Evolutionary conservation across 2,329 filamentous ascomycete genomes (phyloP).

Genomic region (Elsinoe ampelina): DNA sequence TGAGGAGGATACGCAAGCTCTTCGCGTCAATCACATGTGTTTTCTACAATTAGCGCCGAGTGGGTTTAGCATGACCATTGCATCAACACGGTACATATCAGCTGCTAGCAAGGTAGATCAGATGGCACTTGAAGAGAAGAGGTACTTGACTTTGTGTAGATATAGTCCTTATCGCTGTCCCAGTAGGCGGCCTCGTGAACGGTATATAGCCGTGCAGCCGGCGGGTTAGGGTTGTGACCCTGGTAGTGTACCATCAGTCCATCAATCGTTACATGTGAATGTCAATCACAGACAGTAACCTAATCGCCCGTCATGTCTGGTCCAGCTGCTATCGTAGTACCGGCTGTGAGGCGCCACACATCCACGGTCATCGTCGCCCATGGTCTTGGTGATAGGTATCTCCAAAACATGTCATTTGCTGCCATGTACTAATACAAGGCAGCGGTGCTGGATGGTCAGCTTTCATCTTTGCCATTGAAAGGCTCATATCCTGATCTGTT

Average conservation of each 20-base stretch:
- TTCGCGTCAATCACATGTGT: too few relatives aligned
- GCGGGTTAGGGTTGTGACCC: not conserved
- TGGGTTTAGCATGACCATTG: too few relatives aligned
- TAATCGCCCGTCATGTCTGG: constrained; percentile 30
- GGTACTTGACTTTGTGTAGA: too few relatives aligned
- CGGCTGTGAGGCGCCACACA: constrained; percentile 73
- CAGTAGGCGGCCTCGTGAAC: too few relatives aligned
- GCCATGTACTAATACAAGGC: constrained; percentile 9
- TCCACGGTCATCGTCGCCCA: constrained; percentile 92
- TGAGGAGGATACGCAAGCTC: too few relatives aligned
- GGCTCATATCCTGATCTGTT: not conserved
- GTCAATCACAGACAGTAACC: not conserved
- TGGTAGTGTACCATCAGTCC: not conserved
- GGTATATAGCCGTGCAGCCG: not conserved
- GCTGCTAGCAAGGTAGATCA: too few relatives aligned
- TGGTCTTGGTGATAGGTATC: constrained; percentile 69
- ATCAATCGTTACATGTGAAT: not conserved
- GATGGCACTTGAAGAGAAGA: too few relatives aligned
- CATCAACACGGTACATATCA: too few relatives aligned
- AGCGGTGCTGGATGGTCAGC: constrained; percentile 61
- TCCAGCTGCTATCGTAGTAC: constrained; percentile 56
- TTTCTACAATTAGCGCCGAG: too few relatives aligned
- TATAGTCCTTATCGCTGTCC: too few relatives aligned
- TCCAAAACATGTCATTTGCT: not conserved
- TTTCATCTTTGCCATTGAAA: not conserved